Evolutionary conservation across 148 eudicot species (phyloP), one percentile per base, ranked within the genome.

Genomic region (Suaeda aralocaspica): DNA sequence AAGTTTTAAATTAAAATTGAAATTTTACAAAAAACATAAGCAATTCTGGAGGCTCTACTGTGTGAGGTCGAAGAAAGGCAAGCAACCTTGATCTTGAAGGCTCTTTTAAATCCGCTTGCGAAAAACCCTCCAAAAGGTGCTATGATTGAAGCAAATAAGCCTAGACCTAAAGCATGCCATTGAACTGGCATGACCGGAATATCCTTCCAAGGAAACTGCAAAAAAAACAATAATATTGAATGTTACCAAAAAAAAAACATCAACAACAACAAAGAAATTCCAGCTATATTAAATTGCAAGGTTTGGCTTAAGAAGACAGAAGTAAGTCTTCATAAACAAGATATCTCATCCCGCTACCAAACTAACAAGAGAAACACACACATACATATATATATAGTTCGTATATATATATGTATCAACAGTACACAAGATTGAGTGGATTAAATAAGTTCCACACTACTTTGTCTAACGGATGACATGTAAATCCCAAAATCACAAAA

Each of bases 71-170:
- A 64, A 59, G 46, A 12, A 74, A 49, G 25, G 41, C 13, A 57
- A 73, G 44, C 42, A 52, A 87, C 98, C 97, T 94, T 94, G 79
- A 94, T 87, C 79, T 94, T 94, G 85, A 94, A 94, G 70, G 98
- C 98, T 81, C 98, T 86, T 74, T 94, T 94, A 29, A 94, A 94
- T 30, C 98, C 98, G 74, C 98, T 94, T 0, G 98, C 98, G 33
- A 94, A 94, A 78, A 94, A 94, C 46, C 98, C 98, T 76, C 98
- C 98, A 78, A 94, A 94, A 78, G 98, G 98, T 71, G 98, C 98
- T 59, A 94, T 91, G 63, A 94, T 89, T 26, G 98, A 94, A 71
- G 98, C 86, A 59, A 94, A 94, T 36, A 91, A 85, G 62, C 98
- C 97, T 48, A 94, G 91, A 44, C 87, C 80, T 66, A 94, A 34